Evolutionary conservation across 192 early-diverging fungal species (phyloP).

Genomic region (Radiomyces spectabilis): DNA sequence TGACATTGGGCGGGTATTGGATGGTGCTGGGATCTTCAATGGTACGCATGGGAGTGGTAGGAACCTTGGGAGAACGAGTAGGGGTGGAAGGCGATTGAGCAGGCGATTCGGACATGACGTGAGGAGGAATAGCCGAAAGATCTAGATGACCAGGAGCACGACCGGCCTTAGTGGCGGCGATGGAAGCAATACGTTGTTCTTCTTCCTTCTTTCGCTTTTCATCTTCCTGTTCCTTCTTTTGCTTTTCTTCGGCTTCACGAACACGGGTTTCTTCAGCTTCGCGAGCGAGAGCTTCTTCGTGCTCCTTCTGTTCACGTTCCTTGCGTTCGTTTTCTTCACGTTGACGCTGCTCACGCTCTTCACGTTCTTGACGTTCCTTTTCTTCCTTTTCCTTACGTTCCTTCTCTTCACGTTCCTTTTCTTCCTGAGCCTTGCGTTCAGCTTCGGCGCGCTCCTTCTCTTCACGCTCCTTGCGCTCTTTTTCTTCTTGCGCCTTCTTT

Average conservation of each 20-base stretch:
- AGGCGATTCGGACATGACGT: slow-evolving; percentile 39
- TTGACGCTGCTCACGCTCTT: slow-evolving; percentile 4
- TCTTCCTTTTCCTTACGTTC: slow-evolving; percentile 22
- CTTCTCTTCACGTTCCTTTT: slow-evolving; percentile 22
- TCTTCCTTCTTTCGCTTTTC: slow-evolving; percentile 6
- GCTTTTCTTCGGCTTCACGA: not conserved
- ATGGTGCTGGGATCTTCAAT: slow-evolving; percentile 40
- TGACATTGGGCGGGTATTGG: slow-evolving; percentile 39
- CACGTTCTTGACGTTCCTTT: slow-evolving; percentile 3
- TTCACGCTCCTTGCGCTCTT: slow-evolving; percentile 21
- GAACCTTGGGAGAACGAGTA: slow-evolving; percentile 30
- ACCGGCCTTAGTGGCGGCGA: slow-evolving; percentile 16
- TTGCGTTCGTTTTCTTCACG: slow-evolving; percentile 14
- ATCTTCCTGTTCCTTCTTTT: not conserved
- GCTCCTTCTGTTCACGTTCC: slow-evolving; percentile 7
- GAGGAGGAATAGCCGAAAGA: slow-evolving; percentile 19
- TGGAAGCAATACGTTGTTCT: slow-evolving; percentile 19
- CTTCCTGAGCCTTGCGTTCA: slow-evolving; percentile 20
- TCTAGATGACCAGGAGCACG: slow-evolving; percentile 21
- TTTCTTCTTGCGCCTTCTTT: slow-evolving; percentile 7
- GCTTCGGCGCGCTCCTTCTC: slow-evolving; percentile 32
- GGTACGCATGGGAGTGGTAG: slow-evolving; percentile 25
- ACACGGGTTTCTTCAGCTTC: slow-evolving; percentile 1
- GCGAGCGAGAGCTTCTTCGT: slow-evolving; percentile 1
- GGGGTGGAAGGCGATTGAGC: slow-evolving; percentile 30